Percentiles rank a stretch among this genome's conserved stretches.
These are phyloP conservation scores for Phlyctochytrium bullatum DNA, from an alignment of 192 early-diverging fungal genomes.

Conservation along the genomic window DNA sequence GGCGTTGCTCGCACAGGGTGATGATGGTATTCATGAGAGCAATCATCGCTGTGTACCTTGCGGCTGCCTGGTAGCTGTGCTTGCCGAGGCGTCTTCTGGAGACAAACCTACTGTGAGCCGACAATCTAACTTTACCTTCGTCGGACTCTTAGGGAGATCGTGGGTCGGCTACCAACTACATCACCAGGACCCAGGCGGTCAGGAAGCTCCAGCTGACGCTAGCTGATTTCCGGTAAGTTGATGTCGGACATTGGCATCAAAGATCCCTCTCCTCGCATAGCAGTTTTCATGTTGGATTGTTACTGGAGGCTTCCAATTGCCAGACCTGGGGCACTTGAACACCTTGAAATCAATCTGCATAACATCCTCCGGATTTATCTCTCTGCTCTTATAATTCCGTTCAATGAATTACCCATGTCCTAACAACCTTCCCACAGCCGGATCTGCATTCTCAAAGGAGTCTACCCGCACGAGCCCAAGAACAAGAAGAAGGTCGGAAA, in stretches of 20 bases:
- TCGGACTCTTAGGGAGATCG: conserved; percentile 64
- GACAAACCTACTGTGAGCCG: no score
- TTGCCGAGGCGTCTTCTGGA: background rate
- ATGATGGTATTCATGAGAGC: no score
- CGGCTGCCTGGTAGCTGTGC: background rate
- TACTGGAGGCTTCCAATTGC: no score
- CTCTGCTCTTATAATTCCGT: no score
- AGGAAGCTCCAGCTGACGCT: conserved; percentile 93
- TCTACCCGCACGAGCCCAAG: conserved; percentile 94
- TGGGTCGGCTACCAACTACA: conserved; percentile 88
- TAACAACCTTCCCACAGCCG: conserved; percentile 55
- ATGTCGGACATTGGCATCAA: background rate
- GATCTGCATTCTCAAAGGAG: conserved; percentile 97
- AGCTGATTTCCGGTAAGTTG: conserved; percentile 80
- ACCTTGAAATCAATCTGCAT: no score
- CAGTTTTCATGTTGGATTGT: background rate
- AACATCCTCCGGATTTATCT: no score
- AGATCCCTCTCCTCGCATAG: background rate
- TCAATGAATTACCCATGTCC: background rate
- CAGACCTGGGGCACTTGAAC: no score
- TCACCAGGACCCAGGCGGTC: conserved; percentile 84
- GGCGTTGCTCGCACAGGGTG: no score
- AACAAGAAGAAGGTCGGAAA: conserved; percentile 92
- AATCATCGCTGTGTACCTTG: no score
- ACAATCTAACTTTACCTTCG: background rate